Base-by-base conservation (phyloP, 106 monocot genomes). In the Posidonia australis region DNA sequence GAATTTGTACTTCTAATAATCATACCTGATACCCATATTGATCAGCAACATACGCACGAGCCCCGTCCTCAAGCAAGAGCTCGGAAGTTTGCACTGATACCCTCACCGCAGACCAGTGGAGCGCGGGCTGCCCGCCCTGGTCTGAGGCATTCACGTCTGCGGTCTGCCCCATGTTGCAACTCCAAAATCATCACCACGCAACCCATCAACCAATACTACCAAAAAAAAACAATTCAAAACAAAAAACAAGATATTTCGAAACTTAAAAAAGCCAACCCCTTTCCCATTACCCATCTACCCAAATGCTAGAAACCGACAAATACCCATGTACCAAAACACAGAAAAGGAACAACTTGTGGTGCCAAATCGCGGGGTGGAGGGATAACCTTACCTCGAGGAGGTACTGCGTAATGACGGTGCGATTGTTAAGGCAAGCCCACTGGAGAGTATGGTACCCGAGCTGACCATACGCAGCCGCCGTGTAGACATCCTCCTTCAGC, bases 361-460 rank as follows among this genome's bases (percentile, higher is more conserved):
- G 41, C 23, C 30, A 54, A 43, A 22, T 22, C 36, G n/a, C 14
- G 16, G 21, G 5, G 20, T 1, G 43, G 1, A 42, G 44, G 36
- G 36, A 1, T 46, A n/a, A 21, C 19, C 3, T 6, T n/a, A 96
- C 96, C 90, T 90, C 96, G 72, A 96, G 76, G 54, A 96, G 90
- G 70, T 84, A 96, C 73, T 84, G 94, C 2, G 86, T 90, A 36
- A 90, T 86, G 60, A 84, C 94, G 42, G 86, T 90, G 51, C 94
- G 94, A 64, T 96, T 96, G 68, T 96, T 96, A 43, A 96, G 90
- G 7, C 90, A 86, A 26, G 96, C 96, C 96, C 96, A 96, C 68
- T 96, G 96, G 31, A 96, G 84, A 11, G 96, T 84, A 70, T 82
- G 78, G 80, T 96, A 86, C 0, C 96, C 90, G 47, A 72, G 75